phyloP scores from a whole-genome alignment of 2,329 filamentous ascomycete species.

The Daldinia sp. region DNA sequence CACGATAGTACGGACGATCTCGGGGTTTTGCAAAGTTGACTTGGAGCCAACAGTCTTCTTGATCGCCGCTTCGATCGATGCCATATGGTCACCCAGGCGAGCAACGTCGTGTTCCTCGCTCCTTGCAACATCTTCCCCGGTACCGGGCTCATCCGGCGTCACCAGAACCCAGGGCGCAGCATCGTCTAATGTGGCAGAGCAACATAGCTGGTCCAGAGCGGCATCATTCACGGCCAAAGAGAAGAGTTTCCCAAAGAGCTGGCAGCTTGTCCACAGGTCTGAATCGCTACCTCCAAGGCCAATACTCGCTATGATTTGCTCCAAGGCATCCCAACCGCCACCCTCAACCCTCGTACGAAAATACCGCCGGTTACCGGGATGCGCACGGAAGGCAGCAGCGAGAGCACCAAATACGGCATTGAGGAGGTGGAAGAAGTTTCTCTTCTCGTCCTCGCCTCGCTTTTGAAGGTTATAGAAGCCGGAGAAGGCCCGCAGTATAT shows the following conservation, averaged over 20 bases:
- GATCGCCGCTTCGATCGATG: constrained; percentile 56
- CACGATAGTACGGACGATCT: constrained; percentile 72
- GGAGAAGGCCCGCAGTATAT: constrained; percentile 76
- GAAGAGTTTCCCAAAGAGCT: constrained; percentile 85
- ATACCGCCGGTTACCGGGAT: constrained; percentile 88
- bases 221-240: constrained; percentile 85
- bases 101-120: constrained; percentile 44
- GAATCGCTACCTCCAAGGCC: constrained; percentile 73
- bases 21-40: constrained; percentile 68
- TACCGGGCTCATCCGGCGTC: constrained; percentile 30
- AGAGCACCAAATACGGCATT: constrained; percentile 79
- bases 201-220: constrained; percentile 76
- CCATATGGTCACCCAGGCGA: constrained; percentile 46
- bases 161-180: constrained; percentile 31
- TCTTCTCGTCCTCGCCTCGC: constrained; percentile 71
- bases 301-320: constrained; percentile 77
- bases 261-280: constrained; percentile 75
- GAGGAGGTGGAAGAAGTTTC: constrained; percentile 75
- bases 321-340: constrained; percentile 82
- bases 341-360: constrained; percentile 81
- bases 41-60: constrained; percentile 63
- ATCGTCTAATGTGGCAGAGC: constrained; percentile 49
- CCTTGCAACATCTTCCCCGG: constrained; percentile 38
- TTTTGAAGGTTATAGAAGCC: constrained; percentile 80
- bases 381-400: constrained; percentile 78